Conservation (phyloP, 805 yeast genomes). For the Candida xyloterini region DNA sequence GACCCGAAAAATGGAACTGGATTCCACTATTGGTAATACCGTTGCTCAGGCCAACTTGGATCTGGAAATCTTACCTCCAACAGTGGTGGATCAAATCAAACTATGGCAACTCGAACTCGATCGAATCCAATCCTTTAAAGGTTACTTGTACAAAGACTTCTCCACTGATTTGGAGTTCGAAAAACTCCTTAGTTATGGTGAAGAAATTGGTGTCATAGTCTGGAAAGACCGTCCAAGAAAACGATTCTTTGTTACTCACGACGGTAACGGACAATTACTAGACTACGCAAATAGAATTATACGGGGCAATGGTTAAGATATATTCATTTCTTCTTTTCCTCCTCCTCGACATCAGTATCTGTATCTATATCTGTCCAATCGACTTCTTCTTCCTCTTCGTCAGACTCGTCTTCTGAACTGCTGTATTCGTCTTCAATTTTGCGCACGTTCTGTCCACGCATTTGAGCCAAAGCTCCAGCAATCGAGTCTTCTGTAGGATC, state of each 20-base stretch:
- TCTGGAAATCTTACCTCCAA: constrained; percentile 78
- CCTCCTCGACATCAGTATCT: constrained; percentile 61
- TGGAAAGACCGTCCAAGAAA: constrained; percentile 76
- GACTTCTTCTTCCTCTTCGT: constrained; percentile 29
- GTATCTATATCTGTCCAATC: constrained; percentile 55
- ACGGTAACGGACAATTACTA: constrained; percentile 86
- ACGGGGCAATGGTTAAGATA: constrained; percentile 3
- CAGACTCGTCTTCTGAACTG: constrained; percentile 41
- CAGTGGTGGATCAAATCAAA: constrained; percentile 93
- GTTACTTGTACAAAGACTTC: constrained; percentile 86
- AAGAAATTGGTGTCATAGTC: constrained; percentile 85
- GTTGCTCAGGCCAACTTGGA: constrained; percentile 44
- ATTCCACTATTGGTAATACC: constrained; percentile 40
- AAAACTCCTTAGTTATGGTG: constrained; percentile 69
- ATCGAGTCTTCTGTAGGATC: constrained; percentile 73
- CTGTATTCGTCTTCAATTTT: constrained; percentile 34
- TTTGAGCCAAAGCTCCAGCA: constrained; percentile 70
- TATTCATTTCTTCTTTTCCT: constrained; percentile 8
- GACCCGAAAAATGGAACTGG: constrained; percentile 65
- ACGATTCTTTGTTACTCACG: constrained; percentile 81
- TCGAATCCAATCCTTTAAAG: constrained; percentile 82
- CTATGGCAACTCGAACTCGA: constrained; percentile 96
- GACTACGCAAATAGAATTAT: constrained; percentile 73
- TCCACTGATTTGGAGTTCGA: constrained; percentile 73
- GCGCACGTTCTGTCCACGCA: constrained; percentile 60